Evolutionary conservation across 2,329 filamentous ascomycete species (phyloP), one percentile per base, ranked within the genome.

Genomic region (Ophiosphaerella narmari): DNA sequence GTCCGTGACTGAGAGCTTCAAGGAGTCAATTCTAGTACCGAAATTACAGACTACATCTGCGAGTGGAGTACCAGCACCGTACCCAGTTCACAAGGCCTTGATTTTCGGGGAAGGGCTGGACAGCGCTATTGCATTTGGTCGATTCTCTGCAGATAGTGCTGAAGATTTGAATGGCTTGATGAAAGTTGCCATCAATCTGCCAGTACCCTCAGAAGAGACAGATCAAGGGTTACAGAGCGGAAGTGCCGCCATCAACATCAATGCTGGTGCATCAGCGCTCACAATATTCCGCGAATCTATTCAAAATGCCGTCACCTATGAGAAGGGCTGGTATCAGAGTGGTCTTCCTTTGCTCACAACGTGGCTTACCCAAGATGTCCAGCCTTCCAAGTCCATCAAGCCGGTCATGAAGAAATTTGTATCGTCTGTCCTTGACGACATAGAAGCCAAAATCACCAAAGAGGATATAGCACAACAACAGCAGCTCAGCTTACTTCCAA

Each of bases 81-180:
- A 90, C 38, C 92, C 93, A 0, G 91, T 97, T 1, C 93, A 97
- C 68, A 89, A 87, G 67, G 85, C 87, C 1, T 74, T 97, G 13
- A 63, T 97, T 8, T 82, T 96, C 7, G 86, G 85, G 0, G 82
- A 89, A 41, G 91, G 90, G 0, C 75, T 96, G 2, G 76, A 83
- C 45, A 90, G 88, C 7, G 84, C 88, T 1, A 78, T 86, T 5
- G 77, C 81, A 1, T 81, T 73, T 71, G 67, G 76, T 39, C 60
- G 70, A 34, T 70, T 78, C 55, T 70, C 70, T 13, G 64, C 68
- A 37, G 63, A 69, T 31, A 54, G 39, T 73, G 78, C 14, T 53
- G 77, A 32, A 40, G 74, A 51, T 69, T 68, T 59, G 56, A 52
- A 73, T 73, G 46, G 75, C 73, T 53, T 82, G 82, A 62, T 78